These are phyloP conservation scores for Bondarzewia mesenterica DNA, from an alignment of 1,284 basidiomycete species.

Conservation along the genomic window DNA sequence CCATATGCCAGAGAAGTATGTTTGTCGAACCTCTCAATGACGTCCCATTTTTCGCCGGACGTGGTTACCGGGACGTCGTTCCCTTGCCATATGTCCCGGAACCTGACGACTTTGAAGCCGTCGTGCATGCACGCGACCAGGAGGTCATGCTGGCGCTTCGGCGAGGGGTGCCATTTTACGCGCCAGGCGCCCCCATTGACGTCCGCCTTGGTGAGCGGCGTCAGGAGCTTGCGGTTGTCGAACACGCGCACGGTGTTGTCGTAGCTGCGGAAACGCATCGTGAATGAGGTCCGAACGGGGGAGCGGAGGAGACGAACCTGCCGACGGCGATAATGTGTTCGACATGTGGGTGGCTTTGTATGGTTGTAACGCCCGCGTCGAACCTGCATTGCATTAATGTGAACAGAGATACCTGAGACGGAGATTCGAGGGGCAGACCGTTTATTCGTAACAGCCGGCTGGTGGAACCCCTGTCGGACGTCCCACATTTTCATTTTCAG, in stretches of 20 bases:
- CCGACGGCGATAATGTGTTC: conserved; percentile 89
- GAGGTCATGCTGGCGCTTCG: conserved; percentile 54
- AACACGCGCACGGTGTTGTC: conserved; percentile 79
- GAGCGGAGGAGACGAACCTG: conserved; percentile 43
- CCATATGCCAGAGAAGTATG: conserved; percentile 92
- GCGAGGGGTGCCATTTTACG: conserved; percentile 87
- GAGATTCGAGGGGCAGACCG: conserved; percentile 34
- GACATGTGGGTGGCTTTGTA: conserved; percentile 76
- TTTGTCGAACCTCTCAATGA: conserved; percentile 61
- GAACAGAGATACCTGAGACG: conserved; percentile 4
- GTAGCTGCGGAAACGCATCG: conserved; percentile 52
- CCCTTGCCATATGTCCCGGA: conserved; percentile 19
- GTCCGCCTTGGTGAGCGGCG: conserved; percentile 52
- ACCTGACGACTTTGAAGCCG: conserved; percentile 80
- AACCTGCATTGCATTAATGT: conserved; percentile 44
- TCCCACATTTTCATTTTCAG: conserved; percentile 91
- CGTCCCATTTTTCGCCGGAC: conserved; percentile 21
- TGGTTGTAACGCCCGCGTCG: conserved; percentile 87
- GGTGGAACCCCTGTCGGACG: conserved; percentile 51
- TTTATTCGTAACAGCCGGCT: conserved; percentile 69
- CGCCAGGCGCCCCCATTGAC: conserved; percentile 95
- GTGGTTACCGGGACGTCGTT: not conserved
- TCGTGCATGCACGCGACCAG: conserved; percentile 96
- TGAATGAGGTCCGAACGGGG: not conserved
- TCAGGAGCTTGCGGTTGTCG: conserved; percentile 66